Percentiles rank a stretch among this genome's conserved stretches.
phyloP scores from a whole-genome alignment of 345 rosid species.

The Salix koriyanagi region DNA sequence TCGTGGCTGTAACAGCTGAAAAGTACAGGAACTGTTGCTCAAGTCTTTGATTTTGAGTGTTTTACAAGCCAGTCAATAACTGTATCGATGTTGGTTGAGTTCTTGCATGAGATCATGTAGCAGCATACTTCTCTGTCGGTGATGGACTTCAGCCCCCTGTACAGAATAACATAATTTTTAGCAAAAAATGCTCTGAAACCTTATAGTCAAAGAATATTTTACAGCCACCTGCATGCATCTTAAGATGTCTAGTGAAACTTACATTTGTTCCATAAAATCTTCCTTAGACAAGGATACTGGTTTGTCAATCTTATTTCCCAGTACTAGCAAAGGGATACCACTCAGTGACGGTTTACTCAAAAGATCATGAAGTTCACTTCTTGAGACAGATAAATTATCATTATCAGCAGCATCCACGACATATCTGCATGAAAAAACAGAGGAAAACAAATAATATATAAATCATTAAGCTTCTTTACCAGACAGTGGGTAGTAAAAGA shows the following conservation, averaged over 20 bases:
- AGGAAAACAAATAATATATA: not conserved
- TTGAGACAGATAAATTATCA: slow-evolving; percentile 57
- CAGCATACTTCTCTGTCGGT: slow-evolving; percentile 60
- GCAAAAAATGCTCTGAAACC: not conserved
- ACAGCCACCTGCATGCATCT: not conserved
- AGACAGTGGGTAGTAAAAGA: not conserved
- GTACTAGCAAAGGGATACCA: slow-evolving; percentile 64
- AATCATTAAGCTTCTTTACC: not conserved
- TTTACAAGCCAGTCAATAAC: slow-evolving; percentile 73
- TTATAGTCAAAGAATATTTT: not conserved
- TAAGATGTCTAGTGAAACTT: slow-evolving; percentile 14
- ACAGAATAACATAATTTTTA: not conserved
- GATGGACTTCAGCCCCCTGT: slow-evolving; percentile 60
- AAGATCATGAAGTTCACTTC: slow-evolving; percentile 67
- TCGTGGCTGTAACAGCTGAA: not conserved
- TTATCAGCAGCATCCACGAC: slow-evolving; percentile 71
- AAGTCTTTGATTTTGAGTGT: slow-evolving; percentile 66
- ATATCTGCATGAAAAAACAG: slow-evolving; percentile 33
- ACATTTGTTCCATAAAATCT: slow-evolving; percentile 52
- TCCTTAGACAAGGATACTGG: slow-evolving; percentile 58
- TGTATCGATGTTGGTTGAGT: slow-evolving; percentile 61
- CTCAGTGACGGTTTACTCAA: slow-evolving; percentile 57
- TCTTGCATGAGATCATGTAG: slow-evolving; percentile 74
- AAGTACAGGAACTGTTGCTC: slow-evolving; percentile 16
- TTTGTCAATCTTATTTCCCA: slow-evolving; percentile 73